Evolutionary conservation across 805 yeast species (phyloP).

Genomic region (Teunomyces kruisii): DNA sequence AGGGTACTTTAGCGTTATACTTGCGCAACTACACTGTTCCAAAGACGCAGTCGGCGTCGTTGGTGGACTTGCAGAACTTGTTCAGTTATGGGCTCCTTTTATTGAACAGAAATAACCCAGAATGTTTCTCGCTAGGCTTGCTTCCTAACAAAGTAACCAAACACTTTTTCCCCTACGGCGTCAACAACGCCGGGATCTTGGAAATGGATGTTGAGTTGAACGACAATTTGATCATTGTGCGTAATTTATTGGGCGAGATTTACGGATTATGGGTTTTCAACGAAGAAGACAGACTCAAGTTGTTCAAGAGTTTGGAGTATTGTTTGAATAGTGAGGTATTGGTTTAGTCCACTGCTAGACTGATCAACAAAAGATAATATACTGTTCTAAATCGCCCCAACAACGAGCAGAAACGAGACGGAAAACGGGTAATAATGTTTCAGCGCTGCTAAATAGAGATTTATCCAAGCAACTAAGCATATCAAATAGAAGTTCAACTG

Average conservation of each 20-base stretch:
- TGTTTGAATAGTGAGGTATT: conserved; percentile 35
- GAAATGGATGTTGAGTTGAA: conserved; percentile 67
- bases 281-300: conserved; percentile 60
- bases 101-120: conserved; percentile 66
- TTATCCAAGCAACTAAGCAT: too few species aligned
- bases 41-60: conserved; percentile 8
- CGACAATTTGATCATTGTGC: conserved; percentile 68
- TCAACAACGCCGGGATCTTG: conserved; percentile 28
- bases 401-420: not conserved
- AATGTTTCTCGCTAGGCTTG: conserved; percentile 70
- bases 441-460: too few species aligned
- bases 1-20: conserved; percentile 69
- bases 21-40: conserved; percentile 43
- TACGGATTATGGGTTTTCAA: conserved; percentile 80
- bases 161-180: conserved; percentile 40
- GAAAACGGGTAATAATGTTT: not conserved
- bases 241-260: conserved; percentile 65
- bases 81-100: conserved; percentile 70
- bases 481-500: too few species aligned
- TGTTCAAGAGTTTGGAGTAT: conserved; percentile 47
- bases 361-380: too few species aligned
- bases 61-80: conserved; percentile 38
- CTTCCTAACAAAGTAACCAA: conserved; percentile 53
- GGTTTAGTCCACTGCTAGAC: not conserved
- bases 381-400: too few species aligned